Conservation (phyloP, 2,329 filamentous ascomycete genomes). For the Colletotrichum cordylinicola region DNA sequence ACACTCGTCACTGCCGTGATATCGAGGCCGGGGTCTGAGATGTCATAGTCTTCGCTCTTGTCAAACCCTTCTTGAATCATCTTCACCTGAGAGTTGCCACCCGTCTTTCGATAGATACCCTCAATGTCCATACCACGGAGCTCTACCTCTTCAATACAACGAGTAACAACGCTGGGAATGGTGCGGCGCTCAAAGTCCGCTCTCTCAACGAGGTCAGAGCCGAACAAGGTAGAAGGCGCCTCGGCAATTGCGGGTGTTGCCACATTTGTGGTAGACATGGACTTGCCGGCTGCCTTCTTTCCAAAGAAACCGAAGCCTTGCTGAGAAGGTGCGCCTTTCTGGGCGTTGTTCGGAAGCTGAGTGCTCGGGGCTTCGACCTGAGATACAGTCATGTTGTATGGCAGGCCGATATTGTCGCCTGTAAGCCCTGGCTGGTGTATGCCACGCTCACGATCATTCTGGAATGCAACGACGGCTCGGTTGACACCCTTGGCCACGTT, state of each 20-base stretch:
- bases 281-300: slow-evolving; percentile 59
- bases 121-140: slow-evolving; percentile 95
- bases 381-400: slow-evolving; percentile 72
- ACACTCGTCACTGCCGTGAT: slow-evolving; percentile 96
- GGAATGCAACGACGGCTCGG: slow-evolving; percentile 81
- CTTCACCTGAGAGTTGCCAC: slow-evolving; percentile 90
- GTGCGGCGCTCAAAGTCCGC: slow-evolving; percentile 88
- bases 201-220: slow-evolving; percentile 85
- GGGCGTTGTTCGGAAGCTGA: neutral
- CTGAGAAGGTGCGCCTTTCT: slow-evolving; percentile 1
- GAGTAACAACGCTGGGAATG: slow-evolving; percentile 88
- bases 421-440: slow-evolving; percentile 56
- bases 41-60: slow-evolving; percentile 83
- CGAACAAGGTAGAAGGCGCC: slow-evolving; percentile 73
- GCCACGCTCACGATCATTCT: slow-evolving; percentile 61
- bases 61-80: slow-evolving; percentile 92
- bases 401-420: slow-evolving; percentile 70
- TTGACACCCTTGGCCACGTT: slow-evolving; percentile 94
- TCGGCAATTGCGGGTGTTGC: slow-evolving; percentile 50
- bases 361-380: slow-evolving; percentile 46
- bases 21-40: slow-evolving; percentile 91
- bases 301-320: slow-evolving; percentile 75
- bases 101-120: slow-evolving; percentile 97
- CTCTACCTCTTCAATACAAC: slow-evolving; percentile 97
- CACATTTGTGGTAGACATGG: slow-evolving; percentile 48